These are phyloP conservation scores for Termitomyces sp. DNA, from an alignment of 768 basidiomycete genomes.

Conservation along the genomic window DNA sequence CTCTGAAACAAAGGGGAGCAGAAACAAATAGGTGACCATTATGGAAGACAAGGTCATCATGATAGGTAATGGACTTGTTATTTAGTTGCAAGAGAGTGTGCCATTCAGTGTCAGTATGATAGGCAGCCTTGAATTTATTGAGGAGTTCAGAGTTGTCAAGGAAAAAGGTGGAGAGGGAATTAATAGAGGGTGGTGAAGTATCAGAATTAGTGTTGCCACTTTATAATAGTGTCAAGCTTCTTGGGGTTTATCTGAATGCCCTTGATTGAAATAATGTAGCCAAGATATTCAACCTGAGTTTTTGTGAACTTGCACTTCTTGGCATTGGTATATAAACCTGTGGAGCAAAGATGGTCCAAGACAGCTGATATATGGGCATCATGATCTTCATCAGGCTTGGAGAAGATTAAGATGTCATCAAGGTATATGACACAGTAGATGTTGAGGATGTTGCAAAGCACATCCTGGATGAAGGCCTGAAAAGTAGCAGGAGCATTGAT, in stretches of 20 bases:
- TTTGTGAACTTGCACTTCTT: neutral
- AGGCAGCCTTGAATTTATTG: constrained; percentile 19
- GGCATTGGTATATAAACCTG: neutral
- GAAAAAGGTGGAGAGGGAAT: neutral
- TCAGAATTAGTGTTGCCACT: constrained; percentile 23
- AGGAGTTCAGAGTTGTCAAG: constrained; percentile 22
- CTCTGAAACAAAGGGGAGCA: constrained; percentile 2
- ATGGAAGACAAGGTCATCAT: constrained; percentile 22
- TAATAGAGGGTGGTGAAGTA: neutral
- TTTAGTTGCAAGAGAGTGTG: neutral
- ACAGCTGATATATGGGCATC: neutral
- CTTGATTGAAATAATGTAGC: neutral
- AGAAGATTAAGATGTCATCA: neutral
- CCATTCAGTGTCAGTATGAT: neutral
- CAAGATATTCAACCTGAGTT: neutral
- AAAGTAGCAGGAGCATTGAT: neutral
- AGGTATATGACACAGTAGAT: neutral
- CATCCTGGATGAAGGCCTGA: neutral
- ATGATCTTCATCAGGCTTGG: neutral
- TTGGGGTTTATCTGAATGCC: constrained; percentile 1
- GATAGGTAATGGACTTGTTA: neutral
- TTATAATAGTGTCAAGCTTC: neutral
- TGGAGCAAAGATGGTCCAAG: neutral
- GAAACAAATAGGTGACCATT: constrained; percentile 18
- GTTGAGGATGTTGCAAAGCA: neutral